phyloP scores from a whole-genome alignment of 768 basidiomycete species.

The Boletus patriciae region DNA sequence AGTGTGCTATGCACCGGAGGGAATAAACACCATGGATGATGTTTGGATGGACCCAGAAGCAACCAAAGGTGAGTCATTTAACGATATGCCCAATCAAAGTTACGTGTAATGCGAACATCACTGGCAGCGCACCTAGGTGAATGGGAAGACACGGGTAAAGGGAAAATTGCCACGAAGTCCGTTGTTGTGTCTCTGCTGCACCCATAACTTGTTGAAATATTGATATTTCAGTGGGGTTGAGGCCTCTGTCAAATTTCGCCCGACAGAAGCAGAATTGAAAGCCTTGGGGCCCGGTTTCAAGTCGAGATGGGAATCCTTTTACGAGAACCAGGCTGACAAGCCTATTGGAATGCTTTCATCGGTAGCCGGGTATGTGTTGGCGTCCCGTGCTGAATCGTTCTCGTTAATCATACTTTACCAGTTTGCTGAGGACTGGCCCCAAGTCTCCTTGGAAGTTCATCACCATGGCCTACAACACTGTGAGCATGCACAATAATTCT shows the following conservation, averaged over 20 bases:
- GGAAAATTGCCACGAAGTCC: conserved; percentile 57
- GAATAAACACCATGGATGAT: background rate
- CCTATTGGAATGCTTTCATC: conserved; percentile 47
- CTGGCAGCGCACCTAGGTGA: conserved; percentile 29
- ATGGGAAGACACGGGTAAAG: conserved; percentile 41
- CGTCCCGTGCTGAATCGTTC: background rate
- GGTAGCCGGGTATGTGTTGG: conserved; percentile 39
- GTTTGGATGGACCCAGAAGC: background rate
- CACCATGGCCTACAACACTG: conserved; percentile 33
- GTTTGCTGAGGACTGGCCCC: conserved; percentile 22
- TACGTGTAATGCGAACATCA: background rate
- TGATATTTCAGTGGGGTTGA: conserved; percentile 46
- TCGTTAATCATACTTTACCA: conserved; percentile 3
- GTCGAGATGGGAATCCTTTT: background rate
- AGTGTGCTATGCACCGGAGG: background rate
- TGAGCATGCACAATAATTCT: conserved; percentile 13
- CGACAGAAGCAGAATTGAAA: conserved; percentile 48
- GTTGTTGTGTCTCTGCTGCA: conserved; percentile 1
- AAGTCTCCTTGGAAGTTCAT: conserved; percentile 26
- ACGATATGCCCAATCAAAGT: background rate
- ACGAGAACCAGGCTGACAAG: conserved; percentile 46
- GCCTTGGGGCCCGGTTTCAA: conserved; percentile 45
- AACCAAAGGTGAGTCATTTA: background rate
- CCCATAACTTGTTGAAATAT: background rate
- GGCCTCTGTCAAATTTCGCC: conserved; percentile 55